A percentile compares a stretch with the other conserved stretches of the same genome.
These are phyloP conservation scores for Ganoderma sp. DNA, from an alignment of 1,284 basidiomycete species.

Conservation along the genomic window DNA sequence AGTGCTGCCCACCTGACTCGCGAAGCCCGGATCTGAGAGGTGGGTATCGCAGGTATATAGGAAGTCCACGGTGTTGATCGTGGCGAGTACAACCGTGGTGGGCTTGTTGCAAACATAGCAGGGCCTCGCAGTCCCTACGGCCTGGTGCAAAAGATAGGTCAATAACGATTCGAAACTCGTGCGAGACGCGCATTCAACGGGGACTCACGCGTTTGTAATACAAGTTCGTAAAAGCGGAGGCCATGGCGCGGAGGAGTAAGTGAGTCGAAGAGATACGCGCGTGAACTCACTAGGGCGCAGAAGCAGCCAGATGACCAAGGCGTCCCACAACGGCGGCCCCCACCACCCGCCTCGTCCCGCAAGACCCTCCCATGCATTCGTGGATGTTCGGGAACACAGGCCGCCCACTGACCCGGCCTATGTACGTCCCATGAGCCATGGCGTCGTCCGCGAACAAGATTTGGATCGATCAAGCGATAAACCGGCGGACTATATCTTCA, in stretches of 20 bases:
- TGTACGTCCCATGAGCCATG: conserved; percentile 14
- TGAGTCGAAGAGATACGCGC: conserved; percentile 17
- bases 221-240: conserved; percentile 76
- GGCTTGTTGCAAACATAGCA: conserved; percentile 79
- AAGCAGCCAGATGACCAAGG: conserved; percentile 25
- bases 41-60: conserved; percentile 74
- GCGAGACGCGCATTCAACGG: conserved; percentile 10
- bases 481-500: conserved; percentile 31
- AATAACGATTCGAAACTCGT: not conserved
- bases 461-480: conserved; percentile 37
- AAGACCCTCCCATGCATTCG: conserved; percentile 9
- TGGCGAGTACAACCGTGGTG: conserved; percentile 76
- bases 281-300: conserved; percentile 9
- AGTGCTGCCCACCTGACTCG: conserved; percentile 55
- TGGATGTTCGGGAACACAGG: conserved; percentile 14
- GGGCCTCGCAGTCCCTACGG: conserved; percentile 67
- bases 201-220: conserved; percentile 81
- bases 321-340: conserved; percentile 20
- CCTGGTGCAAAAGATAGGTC: conserved; percentile 45
- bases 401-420: conserved; percentile 12
- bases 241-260: conserved; percentile 49
- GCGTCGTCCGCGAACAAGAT: conserved; percentile 7
- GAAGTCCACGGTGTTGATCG: conserved; percentile 76
- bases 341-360: conserved; percentile 23
- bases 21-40: conserved; percentile 73